Percentiles rank a stretch among this genome's conserved stretches.
Evolutionary conservation across 2,329 filamentous ascomycete species (phyloP).

Genomic region (Teratosphaeria nubilosa): DNA sequence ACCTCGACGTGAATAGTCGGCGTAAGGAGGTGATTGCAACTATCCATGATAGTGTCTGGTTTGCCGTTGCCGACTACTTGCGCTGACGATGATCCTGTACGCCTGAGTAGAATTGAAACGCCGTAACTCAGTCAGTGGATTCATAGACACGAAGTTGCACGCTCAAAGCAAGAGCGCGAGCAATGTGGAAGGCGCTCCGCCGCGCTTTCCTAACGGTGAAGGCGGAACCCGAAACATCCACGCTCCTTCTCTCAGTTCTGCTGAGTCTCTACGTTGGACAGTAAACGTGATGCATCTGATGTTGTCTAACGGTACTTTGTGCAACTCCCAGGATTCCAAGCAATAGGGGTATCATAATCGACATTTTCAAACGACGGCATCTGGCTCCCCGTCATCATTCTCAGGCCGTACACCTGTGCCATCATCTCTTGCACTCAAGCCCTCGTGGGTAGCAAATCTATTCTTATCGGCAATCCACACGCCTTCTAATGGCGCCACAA

Average conservation of each 20-base stretch:
- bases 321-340: background rate
- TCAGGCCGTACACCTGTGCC: background rate
- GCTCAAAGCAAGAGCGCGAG: background rate
- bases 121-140: background rate
- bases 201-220: background rate
- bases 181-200: background rate
- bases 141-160: background rate
- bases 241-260: background rate
- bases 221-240: background rate
- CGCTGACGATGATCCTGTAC: background rate
- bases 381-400: background rate
- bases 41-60: background rate
- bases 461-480: slow-evolving; percentile 21
- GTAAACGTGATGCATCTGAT: background rate
- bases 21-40: slow-evolving; percentile 5
- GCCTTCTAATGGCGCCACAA: slow-evolving; percentile 45
- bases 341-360: background rate
- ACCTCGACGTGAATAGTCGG: slow-evolving; percentile 30
- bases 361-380: background rate
- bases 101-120: background rate
- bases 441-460: background rate
- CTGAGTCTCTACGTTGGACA: background rate
- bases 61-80: background rate
- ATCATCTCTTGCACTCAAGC: background rate
- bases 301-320: background rate